These are phyloP conservation scores for Lepraria neglecta DNA, from an alignment of 495 filamentous ascomycete species.

Conservation along the genomic window DNA sequence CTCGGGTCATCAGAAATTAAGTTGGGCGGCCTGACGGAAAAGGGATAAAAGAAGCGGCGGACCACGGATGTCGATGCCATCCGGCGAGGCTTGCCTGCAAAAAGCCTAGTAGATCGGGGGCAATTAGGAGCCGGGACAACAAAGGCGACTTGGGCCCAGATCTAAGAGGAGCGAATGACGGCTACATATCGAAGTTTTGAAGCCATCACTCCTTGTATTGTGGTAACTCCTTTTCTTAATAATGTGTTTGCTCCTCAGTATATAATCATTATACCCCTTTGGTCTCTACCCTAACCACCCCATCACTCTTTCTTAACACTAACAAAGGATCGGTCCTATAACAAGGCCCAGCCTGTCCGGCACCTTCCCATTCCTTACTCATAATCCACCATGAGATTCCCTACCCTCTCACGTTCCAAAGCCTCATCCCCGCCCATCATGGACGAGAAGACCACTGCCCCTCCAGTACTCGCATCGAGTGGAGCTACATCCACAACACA, in stretches of 20 bases:
- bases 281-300: not conserved
- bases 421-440: not conserved
- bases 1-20: not conserved
- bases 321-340: not conserved
- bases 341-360: not conserved
- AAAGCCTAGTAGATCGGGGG: not conserved
- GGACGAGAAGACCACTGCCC: not conserved
- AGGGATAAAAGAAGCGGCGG: not conserved
- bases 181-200: not conserved
- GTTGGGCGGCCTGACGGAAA: not conserved
- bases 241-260: slow-evolving; percentile 46
- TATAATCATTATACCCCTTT: not conserved
- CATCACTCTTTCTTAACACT: not conserved
- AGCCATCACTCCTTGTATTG: not conserved
- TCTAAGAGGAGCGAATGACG: not conserved
- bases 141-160: slow-evolving; percentile 4
- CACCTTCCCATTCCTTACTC: not conserved
- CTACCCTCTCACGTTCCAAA: slow-evolving; percentile 10
- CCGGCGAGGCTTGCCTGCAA: not conserved
- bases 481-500: slow-evolving; percentile 9
- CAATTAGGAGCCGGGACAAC: not conserved
- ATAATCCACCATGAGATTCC: slow-evolving; percentile 17
- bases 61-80: not conserved
- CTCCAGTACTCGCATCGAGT: not conserved
- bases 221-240: slow-evolving; percentile 36